Conservation (phyloP, 164 flowering plant species). For the Magnolia sinica region DNA sequence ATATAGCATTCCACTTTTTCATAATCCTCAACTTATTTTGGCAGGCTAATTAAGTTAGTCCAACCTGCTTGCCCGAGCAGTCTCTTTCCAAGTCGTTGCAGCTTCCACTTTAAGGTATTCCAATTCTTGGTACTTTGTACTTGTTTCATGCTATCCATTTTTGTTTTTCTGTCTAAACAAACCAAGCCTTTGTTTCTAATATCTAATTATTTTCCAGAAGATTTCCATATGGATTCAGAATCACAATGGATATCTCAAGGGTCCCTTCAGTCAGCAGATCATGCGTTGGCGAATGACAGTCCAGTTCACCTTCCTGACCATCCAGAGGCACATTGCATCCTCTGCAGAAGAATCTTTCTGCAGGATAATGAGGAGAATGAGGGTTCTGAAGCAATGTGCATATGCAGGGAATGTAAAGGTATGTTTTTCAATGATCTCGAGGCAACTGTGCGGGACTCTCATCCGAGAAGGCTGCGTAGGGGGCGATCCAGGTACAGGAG, state of each 20-base stretch:
- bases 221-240: conserved; percentile 35
- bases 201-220: neutral
- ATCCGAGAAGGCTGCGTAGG: conserved; percentile 30
- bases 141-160: neutral
- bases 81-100: neutral
- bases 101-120: neutral
- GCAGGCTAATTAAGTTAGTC: neutral
- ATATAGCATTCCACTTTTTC: neutral
- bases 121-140: neutral
- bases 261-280: conserved; percentile 21
- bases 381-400: conserved; percentile 30
- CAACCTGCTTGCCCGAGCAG: neutral
- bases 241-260: conserved; percentile 29
- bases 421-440: conserved; percentile 54
- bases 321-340: conserved; percentile 35
- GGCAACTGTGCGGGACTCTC: conserved; percentile 28
- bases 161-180: neutral
- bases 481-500: conserved; percentile 45
- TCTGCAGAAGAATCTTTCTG: conserved; percentile 47
- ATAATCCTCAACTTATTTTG: neutral
- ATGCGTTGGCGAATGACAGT: conserved; percentile 13
- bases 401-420: conserved; percentile 75
- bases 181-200: neutral
- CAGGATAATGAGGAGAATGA: conserved; percentile 35
- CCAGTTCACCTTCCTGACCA: conserved; percentile 25